Percentiles rank a stretch among this genome's conserved stretches.
phyloP scores from a whole-genome alignment of 495 filamentous ascomycete species.

The Penicillium riverlandense region DNA sequence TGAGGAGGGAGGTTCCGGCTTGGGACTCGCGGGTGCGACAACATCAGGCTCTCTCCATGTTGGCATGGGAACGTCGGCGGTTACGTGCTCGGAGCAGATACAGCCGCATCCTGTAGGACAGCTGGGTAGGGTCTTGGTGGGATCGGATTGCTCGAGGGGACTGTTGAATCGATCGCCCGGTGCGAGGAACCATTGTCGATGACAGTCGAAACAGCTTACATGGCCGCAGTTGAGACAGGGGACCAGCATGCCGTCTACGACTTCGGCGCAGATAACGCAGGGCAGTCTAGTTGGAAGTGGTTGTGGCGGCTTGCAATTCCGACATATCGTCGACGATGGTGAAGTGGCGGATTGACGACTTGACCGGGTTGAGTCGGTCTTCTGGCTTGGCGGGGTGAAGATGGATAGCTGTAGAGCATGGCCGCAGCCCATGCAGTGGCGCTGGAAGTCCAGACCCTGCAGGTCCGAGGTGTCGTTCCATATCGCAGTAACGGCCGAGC shows the following conservation, averaged over 20 bases:
- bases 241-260: slow-evolving; percentile 40
- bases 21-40: no score
- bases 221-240: slow-evolving; percentile 48
- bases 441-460: slow-evolving; percentile 33
- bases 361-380: slow-evolving; percentile 4
- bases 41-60: slow-evolving; percentile 7
- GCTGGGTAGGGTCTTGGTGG: slow-evolving; percentile 13
- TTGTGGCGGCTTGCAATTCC: slow-evolving; percentile 33
- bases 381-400: slow-evolving; percentile 19
- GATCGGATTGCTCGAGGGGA: slow-evolving; percentile 2
- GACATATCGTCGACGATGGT: slow-evolving; percentile 4
- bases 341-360: no score
- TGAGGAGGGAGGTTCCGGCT: neutral
- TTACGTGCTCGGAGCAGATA: slow-evolving; percentile 37
- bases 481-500: slow-evolving; percentile 17
- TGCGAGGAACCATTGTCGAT: slow-evolving; percentile 31
- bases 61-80: slow-evolving; percentile 20
- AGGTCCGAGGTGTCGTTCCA: slow-evolving; percentile 5
- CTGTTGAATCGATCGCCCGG: slow-evolving; percentile 7
- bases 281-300: slow-evolving; percentile 30
- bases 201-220: slow-evolving; percentile 43
- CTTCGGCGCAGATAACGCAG: slow-evolving; percentile 42
- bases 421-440: slow-evolving; percentile 39
- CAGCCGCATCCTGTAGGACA: slow-evolving; percentile 47
- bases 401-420: slow-evolving; percentile 32